These are phyloP conservation scores for Hyphopichia fennica DNA, from an alignment of 1,139 yeast genomes.

Conservation along the genomic window DNA sequence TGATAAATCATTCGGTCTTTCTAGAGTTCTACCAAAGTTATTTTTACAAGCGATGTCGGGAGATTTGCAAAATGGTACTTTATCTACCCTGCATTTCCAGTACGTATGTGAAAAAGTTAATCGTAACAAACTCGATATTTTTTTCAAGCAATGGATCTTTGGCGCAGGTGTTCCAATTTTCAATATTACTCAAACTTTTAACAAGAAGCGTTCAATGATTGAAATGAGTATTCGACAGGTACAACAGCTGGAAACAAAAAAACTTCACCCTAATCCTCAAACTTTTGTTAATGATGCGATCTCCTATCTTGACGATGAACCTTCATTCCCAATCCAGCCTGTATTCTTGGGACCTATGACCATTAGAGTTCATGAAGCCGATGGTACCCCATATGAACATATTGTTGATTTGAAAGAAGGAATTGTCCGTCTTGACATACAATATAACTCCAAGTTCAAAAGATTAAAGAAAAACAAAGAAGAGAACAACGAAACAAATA, in stretches of 20 bases:
- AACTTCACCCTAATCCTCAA: slow-evolving; percentile 31
- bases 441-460: slow-evolving; percentile 88
- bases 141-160: slow-evolving; percentile 92
- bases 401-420: slow-evolving; percentile 88
- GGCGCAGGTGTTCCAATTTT: slow-evolving; percentile 90
- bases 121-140: slow-evolving; percentile 76
- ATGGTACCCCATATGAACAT: slow-evolving; percentile 99
- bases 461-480: slow-evolving; percentile 59
- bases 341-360: slow-evolving; percentile 94
- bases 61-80: slow-evolving; percentile 74
- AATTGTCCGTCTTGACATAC: slow-evolving; percentile 86
- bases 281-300: slow-evolving; percentile 50
- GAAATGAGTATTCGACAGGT: slow-evolving; percentile 94
- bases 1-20: slow-evolving; percentile 88
- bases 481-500: slow-evolving; percentile 36
- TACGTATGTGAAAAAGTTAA: slow-evolving; percentile 93
- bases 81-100: slow-evolving; percentile 84
- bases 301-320: slow-evolving; percentile 40
- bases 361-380: slow-evolving; percentile 94
- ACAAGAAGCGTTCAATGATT: slow-evolving; percentile 88
- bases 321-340: slow-evolving; percentile 38
- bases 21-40: slow-evolving; percentile 87
- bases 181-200: slow-evolving; percentile 85
- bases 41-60: slow-evolving; percentile 96
- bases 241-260: slow-evolving; percentile 60